Evolutionary conservation across 2,329 filamentous ascomycete species (phyloP).

Genomic region (Macrophomina phaseolina): DNA sequence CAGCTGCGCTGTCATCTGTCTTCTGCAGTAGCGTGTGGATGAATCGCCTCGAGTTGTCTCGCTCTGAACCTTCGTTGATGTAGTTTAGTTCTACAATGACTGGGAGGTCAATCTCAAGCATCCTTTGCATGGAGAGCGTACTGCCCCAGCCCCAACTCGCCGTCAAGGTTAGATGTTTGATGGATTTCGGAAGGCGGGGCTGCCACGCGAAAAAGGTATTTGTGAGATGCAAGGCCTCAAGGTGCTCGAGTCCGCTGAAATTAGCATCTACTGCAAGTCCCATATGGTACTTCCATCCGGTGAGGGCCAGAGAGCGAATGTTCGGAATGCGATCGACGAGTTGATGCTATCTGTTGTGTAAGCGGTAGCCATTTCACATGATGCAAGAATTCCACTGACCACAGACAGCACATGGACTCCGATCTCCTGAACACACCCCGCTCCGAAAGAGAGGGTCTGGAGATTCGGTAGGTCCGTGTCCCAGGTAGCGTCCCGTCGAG

Average conservation of each 20-base stretch:
- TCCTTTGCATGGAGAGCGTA: slow-evolving; percentile 4
- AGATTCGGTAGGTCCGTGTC: slow-evolving; percentile 36
- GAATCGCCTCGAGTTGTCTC: slow-evolving; percentile 1
- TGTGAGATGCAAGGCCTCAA: slow-evolving; percentile 6
- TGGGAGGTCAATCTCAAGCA: slow-evolving; percentile 9
- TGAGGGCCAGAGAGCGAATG: slow-evolving; percentile 31
- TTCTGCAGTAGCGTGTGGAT: slow-evolving; percentile 7
- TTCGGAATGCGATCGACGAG: slow-evolving; percentile 31
- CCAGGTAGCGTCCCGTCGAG: slow-evolving; percentile 31
- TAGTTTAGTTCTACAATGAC: slow-evolving; percentile 11
- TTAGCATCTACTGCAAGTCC: slow-evolving; percentile 3
- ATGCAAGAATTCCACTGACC: neutral
- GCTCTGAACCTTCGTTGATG: slow-evolving; percentile 15
- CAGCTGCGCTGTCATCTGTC: neutral
- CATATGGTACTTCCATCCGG: slow-evolving; percentile 18
- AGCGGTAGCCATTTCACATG: neutral
- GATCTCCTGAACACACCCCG: neutral
- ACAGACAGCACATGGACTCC: slow-evolving; percentile 6
- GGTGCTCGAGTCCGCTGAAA: slow-evolving; percentile 2
- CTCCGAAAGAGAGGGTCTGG: slow-evolving; percentile 32
- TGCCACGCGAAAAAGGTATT: slow-evolving; percentile 14
- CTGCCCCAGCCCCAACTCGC: slow-evolving; percentile 13
- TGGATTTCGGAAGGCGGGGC: slow-evolving; percentile 10
- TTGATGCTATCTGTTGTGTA: neutral
- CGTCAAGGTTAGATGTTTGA: slow-evolving; percentile 9